Conservation (phyloP, 2,329 filamentous ascomycete genomes). For the Penicillium sp. region DNA sequence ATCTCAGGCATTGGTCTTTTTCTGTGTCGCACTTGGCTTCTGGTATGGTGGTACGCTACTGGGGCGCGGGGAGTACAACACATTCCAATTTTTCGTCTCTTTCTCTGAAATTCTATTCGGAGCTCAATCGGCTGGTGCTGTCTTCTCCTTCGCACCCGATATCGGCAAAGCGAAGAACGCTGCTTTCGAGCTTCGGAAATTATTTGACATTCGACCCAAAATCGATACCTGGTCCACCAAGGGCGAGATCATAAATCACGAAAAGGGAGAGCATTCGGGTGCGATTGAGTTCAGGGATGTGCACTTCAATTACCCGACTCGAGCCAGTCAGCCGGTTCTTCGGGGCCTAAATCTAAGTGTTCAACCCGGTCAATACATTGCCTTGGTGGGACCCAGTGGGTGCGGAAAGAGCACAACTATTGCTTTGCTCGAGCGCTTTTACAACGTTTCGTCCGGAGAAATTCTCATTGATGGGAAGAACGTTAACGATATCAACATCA, state of each 20-base stretch:
- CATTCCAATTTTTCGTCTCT: constrained; percentile 90
- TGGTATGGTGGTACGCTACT: constrained; percentile 87
- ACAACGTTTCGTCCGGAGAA: constrained; percentile 79
- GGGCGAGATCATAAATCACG: constrained; percentile 60
- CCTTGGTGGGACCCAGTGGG: constrained; percentile 86
- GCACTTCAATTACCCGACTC: constrained; percentile 90
- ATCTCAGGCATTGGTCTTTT: constrained; percentile 80
- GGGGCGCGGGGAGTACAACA: constrained; percentile 66
- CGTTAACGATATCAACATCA: constrained; percentile 77
- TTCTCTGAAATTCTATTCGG: constrained; percentile 89
- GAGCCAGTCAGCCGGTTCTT: constrained; percentile 88
- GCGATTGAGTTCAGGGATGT: constrained; percentile 87
- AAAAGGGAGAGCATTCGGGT: constrained; percentile 61
- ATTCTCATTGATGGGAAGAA: constrained; percentile 82
- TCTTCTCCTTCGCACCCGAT: constrained; percentile 87
- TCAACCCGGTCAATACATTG: constrained; percentile 54
- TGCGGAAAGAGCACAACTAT: constrained; percentile 96
- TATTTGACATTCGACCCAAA: constrained; percentile 80
- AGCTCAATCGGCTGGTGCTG: constrained; percentile 84
- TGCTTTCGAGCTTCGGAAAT: constrained; percentile 73
- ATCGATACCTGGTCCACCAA: constrained; percentile 80
- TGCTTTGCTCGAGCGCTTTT: constrained; percentile 88
- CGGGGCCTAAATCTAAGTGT: constrained; percentile 69
- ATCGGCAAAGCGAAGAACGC: constrained; percentile 92
- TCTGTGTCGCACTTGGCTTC: constrained; percentile 84